Percentiles rank a stretch among this genome's conserved stretches.
These are phyloP conservation scores for Pyracantha coccinea DNA, from an alignment of 331 rosid genomes.

Conservation along the genomic window DNA sequence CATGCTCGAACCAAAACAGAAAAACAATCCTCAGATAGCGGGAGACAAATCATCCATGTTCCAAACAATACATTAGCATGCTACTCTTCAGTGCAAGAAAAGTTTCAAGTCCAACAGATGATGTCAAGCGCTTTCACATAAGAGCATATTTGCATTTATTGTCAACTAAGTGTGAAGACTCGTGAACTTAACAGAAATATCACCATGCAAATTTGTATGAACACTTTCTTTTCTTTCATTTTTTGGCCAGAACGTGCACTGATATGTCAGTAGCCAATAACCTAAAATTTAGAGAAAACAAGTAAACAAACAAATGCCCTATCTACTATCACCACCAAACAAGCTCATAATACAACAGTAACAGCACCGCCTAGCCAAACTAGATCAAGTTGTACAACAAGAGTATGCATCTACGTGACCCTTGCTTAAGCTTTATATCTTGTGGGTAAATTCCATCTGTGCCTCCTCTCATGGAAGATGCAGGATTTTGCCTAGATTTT, in stretches of 20 bases:
- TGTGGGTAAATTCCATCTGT: not conserved
- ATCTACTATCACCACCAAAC: not conserved
- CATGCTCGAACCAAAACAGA: not conserved
- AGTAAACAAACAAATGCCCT: not conserved
- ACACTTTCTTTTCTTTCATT: not conserved
- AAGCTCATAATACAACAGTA: not conserved
- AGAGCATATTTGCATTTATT: not conserved
- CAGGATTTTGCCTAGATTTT: not conserved
- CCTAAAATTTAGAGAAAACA: not conserved
- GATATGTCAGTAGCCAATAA: not conserved
- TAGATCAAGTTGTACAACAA: not conserved
- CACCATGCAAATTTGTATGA: not conserved
- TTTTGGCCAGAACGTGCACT: not conserved
- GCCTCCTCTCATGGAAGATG: not conserved
- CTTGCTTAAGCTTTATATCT: not conserved
- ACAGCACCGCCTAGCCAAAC: not conserved
- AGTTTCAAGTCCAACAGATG: not conserved
- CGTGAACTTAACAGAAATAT: not conserved
- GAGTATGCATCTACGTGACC: not conserved
- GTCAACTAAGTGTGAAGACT: not conserved
- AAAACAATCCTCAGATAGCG: not conserved
- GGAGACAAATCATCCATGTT: not conserved
- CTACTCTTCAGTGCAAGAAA: not conserved
- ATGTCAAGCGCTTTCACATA: not conserved
- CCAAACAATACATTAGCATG: not conserved